Base-by-base conservation (phyloP, 805 yeast genomes). In the Cyberlindnera meyerae region DNA sequence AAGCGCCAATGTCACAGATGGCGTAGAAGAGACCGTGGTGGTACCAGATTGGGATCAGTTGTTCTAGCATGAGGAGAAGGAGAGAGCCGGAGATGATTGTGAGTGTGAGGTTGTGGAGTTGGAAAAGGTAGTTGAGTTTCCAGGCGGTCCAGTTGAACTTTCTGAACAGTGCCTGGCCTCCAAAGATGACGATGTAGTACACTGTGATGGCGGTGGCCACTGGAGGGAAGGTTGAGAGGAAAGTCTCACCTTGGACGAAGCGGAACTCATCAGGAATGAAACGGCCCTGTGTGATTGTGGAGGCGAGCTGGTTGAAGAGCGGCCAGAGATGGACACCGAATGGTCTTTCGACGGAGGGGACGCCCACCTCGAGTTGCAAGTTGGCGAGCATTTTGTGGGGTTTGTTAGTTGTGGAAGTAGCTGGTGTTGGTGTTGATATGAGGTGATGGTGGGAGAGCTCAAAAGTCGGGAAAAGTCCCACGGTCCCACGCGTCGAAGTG, bases 141-240 rank as follows among this genome's bases (percentile, higher is more conserved):
- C 83, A 72, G 12, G 95, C 84, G 27, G 79, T 72, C 32, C 71
- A 61, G 33, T 40, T 27, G 15, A 9, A 30, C 39, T 61, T 63
- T 42, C 66, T 65, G 62, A 83, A 68, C 30, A 84, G 49, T 36
- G 63, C 67, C 54, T 88, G 80, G 39, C 96, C 97, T 44, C 96
- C 94, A 57, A 88, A 87, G 44, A 89, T 82, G 32, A 84, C 72
- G 29, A 77, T 58, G 57, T 90, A 89, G 68, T 89, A 89, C n/a
- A 72, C 55, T 20, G 70, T 65, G 47, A 88, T 82, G 36, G 75
- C 77, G 8, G 61, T 58, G 24, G 71, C 55, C 11, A 81, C 89
- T 40, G 75, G 78, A 40, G 63, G 66, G 33, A 78, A 73, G 47
- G 77, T 77, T 37, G 83, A 83, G 52, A 87, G 59, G 38, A 85